A percentile compares a stretch with the other conserved stretches of the same genome.
These are phyloP conservation scores for Cerrena zonata DNA, from an alignment of 1,284 basidiomycete genomes.

Conservation along the genomic window DNA sequence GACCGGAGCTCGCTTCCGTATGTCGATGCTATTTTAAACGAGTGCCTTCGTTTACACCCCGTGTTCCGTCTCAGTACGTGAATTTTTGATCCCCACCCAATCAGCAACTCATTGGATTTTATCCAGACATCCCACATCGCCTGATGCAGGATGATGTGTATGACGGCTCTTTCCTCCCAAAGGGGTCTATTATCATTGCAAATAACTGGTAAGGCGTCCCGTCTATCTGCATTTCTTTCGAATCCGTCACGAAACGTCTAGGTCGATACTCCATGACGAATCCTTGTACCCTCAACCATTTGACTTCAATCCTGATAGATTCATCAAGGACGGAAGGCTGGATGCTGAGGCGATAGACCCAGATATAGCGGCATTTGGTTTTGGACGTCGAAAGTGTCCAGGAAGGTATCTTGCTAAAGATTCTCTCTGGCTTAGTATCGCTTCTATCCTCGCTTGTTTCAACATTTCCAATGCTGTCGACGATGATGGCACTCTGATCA, in stretches of 20 bases:
- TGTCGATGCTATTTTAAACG: constrained; percentile 15
- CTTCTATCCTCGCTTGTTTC: constrained; percentile 13
- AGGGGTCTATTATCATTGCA: constrained; percentile 15
- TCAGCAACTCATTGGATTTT: background rate
- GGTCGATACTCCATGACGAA: constrained; percentile 9
- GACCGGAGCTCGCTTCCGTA: constrained; percentile 14
- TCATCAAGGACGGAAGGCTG: constrained; percentile 7
- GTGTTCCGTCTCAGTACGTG: constrained; percentile 12
- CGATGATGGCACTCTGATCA: constrained; percentile 9
- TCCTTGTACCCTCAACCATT: constrained; percentile 10
- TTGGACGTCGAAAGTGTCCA: constrained; percentile 13
- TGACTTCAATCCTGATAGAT: constrained; percentile 13
- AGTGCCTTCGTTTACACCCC: constrained; percentile 15
- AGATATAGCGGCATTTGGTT: constrained; percentile 17
- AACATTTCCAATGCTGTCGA: constrained; percentile 11
- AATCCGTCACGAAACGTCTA: background rate
- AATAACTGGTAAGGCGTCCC: constrained; percentile 14
- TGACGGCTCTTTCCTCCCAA: constrained; percentile 16
- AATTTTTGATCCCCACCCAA: background rate
- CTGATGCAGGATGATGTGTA: constrained; percentile 14
- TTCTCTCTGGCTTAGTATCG: constrained; percentile 15
- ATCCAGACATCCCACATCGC: constrained; percentile 1
- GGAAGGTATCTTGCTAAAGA: constrained; percentile 10
- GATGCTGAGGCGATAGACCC: constrained; percentile 4
- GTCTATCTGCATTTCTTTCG: background rate